A percentile compares a stretch with the other conserved stretches of the same genome.
Evolutionary conservation across 2,329 filamentous ascomycete genomes (phyloP).

Genomic region (Colletotrichum eleusines): DNA sequence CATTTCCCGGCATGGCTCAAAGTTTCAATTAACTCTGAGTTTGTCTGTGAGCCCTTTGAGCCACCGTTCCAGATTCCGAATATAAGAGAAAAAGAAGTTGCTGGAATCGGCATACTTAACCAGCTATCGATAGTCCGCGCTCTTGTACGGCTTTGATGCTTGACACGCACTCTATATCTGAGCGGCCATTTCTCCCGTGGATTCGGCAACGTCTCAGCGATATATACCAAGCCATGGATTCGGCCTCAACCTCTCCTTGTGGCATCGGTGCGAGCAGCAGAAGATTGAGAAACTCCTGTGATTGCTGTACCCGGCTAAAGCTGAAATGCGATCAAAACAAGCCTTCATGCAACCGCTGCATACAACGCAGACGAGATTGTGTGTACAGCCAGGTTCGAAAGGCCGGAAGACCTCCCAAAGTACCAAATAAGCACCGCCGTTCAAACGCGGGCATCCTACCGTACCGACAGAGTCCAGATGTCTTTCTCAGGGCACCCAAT

Average conservation of each 20-base stretch:
- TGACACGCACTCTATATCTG: background rate
- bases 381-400: conserved; percentile 17
- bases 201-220: background rate
- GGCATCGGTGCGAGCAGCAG: background rate
- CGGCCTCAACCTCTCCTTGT: background rate
- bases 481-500: background rate
- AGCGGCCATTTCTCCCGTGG: background rate
- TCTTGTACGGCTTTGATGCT: background rate
- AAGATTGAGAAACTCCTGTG: conserved; percentile 20
- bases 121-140: background rate
- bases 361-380: background rate
- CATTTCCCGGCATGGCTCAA: background rate
- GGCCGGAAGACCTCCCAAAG: conserved; percentile 5
- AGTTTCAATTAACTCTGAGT: background rate
- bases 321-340: conserved; percentile 23
- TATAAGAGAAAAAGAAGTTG: background rate
- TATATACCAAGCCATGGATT: background rate
- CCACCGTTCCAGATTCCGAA: background rate
- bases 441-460: background rate
- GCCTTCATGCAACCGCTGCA: conserved; percentile 10
- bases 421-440: background rate
- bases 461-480: background rate
- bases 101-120: background rate
- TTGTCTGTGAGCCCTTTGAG: background rate
- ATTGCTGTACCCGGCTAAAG: conserved; percentile 14